Conservation (phyloP, 305 asterid genomes). For the Fraxinus velutina region DNA sequence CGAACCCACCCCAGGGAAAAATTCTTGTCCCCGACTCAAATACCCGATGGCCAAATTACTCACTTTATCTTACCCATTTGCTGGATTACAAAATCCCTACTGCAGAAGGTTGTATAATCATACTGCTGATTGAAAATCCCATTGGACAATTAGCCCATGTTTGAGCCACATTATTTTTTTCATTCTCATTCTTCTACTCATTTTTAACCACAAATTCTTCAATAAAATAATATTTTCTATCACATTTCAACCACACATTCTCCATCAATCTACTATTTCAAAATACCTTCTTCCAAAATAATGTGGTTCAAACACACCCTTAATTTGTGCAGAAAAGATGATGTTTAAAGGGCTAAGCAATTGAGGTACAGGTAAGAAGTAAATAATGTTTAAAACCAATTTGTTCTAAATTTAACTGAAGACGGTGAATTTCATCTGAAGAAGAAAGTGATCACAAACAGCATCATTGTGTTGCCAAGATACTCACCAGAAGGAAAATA, state of each 20-base stretch:
- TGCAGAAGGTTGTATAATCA: neutral
- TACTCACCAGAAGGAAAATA: slow-evolving; percentile 53
- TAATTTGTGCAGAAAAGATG: neutral
- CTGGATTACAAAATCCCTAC: neutral
- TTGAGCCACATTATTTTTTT: too few relatives aligned
- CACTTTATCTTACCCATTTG: neutral
- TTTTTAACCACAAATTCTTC: too few relatives aligned
- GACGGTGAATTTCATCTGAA: neutral
- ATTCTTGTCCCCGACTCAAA: too few relatives aligned
- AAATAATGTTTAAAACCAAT: neutral
- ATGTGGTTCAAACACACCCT: too few relatives aligned
- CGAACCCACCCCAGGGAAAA: too few relatives aligned
- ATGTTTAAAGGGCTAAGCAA: neutral
- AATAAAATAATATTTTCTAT: too few relatives aligned
- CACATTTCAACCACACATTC: too few relatives aligned
- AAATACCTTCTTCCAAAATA: too few relatives aligned
- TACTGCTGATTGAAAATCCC: neutral
- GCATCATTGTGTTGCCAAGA: neutral
- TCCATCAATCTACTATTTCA: too few relatives aligned
- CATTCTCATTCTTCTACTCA: too few relatives aligned
- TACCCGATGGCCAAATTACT: neutral
- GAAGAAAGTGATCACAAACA: neutral
- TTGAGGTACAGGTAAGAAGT: neutral
- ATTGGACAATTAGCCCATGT: neutral
- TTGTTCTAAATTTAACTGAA: neutral